Evolutionary conservation across 1,139 yeast species (phyloP).

Genomic region (Saccharomycopsis hybrid): DNA sequence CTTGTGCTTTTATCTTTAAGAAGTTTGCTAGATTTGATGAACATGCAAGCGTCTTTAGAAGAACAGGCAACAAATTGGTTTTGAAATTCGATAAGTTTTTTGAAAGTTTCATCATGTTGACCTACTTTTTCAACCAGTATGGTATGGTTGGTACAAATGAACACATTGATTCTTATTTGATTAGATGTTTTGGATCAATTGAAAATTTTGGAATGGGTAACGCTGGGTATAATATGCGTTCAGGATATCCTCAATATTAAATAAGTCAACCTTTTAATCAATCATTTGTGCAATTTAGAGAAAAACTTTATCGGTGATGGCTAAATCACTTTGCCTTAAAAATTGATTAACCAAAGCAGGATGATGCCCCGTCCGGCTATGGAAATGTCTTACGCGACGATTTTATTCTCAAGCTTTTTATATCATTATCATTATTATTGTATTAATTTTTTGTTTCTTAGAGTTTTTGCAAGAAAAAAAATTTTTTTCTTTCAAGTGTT

Average conservation of each 20-base stretch:
- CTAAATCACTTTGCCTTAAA: too few species aligned
- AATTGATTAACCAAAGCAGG: too few species aligned
- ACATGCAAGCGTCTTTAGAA: neutral
- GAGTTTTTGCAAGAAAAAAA: too few species aligned
- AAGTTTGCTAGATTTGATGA: constrained; percentile 38
- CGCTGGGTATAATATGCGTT: too few species aligned
- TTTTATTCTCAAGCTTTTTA: too few species aligned
- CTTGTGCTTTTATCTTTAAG: constrained; percentile 54
- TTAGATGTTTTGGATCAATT: constrained; percentile 1
- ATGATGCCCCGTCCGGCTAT: too few species aligned
- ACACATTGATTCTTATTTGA: constrained; percentile 14
- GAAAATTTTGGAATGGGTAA: neutral
- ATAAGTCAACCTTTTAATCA: neutral
- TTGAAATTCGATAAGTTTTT: constrained; percentile 79
- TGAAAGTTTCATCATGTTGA: constrained; percentile 66
- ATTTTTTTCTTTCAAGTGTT: too few species aligned
- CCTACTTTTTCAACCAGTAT: constrained; percentile 18
- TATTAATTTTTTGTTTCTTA: too few species aligned
- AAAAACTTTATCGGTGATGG: too few species aligned
- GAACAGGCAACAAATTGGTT: constrained; percentile 25
- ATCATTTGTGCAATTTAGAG: too few species aligned
- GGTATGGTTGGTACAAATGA: constrained; percentile 1
- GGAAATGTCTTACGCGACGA: too few species aligned
- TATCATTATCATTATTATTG: too few species aligned
- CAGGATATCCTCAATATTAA: neutral